phyloP scores from a whole-genome alignment of 2,329 filamentous ascomycete genomes.

The Cordyceps farinosa region DNA sequence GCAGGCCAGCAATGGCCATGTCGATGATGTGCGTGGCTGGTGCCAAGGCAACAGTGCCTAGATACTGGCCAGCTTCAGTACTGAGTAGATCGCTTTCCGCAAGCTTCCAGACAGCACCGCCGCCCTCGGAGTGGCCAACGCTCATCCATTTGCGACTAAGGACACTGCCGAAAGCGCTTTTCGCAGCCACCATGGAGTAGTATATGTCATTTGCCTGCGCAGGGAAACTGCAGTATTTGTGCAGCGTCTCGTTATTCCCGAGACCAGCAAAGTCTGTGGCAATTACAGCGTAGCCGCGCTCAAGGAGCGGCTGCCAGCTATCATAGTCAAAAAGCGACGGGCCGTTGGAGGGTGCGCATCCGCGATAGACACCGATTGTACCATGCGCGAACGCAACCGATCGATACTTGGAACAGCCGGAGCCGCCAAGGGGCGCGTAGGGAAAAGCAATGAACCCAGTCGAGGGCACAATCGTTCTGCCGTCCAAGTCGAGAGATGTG shows the following conservation, averaged over 20 bases:
- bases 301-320: slow-evolving; percentile 18
- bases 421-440: not conserved
- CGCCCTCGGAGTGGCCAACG: slow-evolving; percentile 23
- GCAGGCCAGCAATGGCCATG: slow-evolving; percentile 9
- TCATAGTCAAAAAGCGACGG: slow-evolving; percentile 19
- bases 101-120: slow-evolving; percentile 23
- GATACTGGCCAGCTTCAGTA: slow-evolving; percentile 17
- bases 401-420: not conserved
- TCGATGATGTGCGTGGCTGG: slow-evolving; percentile 18
- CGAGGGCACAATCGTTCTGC: slow-evolving; percentile 12
- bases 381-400: slow-evolving; percentile 21
- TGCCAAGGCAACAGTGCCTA: slow-evolving; percentile 21
- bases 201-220: slow-evolving; percentile 21
- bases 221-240: slow-evolving; percentile 21
- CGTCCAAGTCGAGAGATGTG: slow-evolving; percentile 20
- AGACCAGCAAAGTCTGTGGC: slow-evolving; percentile 25
- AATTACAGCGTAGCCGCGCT: slow-evolving; percentile 21
- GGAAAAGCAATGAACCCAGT: slow-evolving; percentile 21
- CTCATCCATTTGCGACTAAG: slow-evolving; percentile 18
- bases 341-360: slow-evolving; percentile 21
- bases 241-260: slow-evolving; percentile 22
- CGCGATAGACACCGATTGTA: slow-evolving; percentile 20
- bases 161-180: slow-evolving; percentile 10
- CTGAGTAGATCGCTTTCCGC: slow-evolving; percentile 19
- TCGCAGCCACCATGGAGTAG: slow-evolving; percentile 20